Conservation (phyloP, 108 stramenopile species). For the Craspedostauros australis region DNA sequence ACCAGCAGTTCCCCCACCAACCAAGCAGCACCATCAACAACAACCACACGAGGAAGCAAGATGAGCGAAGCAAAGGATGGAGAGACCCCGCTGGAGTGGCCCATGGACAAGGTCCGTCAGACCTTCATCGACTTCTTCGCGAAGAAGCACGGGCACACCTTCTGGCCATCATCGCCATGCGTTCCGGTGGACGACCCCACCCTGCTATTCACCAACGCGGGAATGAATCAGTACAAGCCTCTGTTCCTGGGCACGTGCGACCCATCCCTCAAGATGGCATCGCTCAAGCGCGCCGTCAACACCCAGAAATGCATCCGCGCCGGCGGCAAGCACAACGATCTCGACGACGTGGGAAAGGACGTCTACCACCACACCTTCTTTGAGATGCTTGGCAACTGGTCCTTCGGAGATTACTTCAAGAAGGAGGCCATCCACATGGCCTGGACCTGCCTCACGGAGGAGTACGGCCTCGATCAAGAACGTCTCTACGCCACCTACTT, state of each 20-base stretch:
- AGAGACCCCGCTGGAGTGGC: slow-evolving; percentile 66
- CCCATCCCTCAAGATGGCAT: slow-evolving; percentile 80
- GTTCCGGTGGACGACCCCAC: slow-evolving; percentile 99
- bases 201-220: slow-evolving; percentile 98
- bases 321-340: slow-evolving; percentile 99
- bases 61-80: too few relatives aligned
- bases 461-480: slow-evolving; percentile 69
- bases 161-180: slow-evolving; percentile 89
- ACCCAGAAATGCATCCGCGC: slow-evolving; percentile 99
- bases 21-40: too few relatives aligned
- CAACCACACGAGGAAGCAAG: not conserved
- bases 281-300: slow-evolving; percentile 90
- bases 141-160: slow-evolving; percentile 72
- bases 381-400: slow-evolving; percentile 99
- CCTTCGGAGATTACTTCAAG: slow-evolving; percentile 99
- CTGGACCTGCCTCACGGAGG: slow-evolving; percentile 94
- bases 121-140: slow-evolving; percentile 95
- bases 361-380: slow-evolving; percentile 99
- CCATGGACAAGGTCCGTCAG: slow-evolving; percentile 88
- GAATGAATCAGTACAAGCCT: slow-evolving; percentile 99
- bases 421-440: slow-evolving; percentile 94
- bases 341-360: slow-evolving; percentile 99
- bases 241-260: slow-evolving; percentile 95
- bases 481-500: slow-evolving; percentile 98
- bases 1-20: too few relatives aligned